Evolutionary conservation across 139 green algal genomes (phyloP).

Genomic region (Tetratostichococcus sp.): DNA sequence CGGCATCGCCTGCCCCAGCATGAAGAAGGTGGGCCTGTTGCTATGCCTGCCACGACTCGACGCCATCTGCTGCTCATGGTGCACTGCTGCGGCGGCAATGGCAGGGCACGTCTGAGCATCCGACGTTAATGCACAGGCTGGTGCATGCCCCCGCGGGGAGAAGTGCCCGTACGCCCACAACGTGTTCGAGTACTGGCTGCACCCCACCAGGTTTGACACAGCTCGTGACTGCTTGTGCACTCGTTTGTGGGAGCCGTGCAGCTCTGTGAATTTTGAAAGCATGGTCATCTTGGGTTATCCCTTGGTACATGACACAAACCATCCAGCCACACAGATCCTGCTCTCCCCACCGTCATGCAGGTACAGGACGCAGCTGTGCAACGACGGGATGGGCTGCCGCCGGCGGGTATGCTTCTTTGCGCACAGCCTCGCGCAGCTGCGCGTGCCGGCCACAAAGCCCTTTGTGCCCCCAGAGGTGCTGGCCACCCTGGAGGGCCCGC

Average conservation of each 20-base stretch:
- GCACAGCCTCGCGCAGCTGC: slow-evolving; percentile 72
- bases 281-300: too few relatives aligned
- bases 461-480: slow-evolving; percentile 50
- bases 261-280: too few relatives aligned
- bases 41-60: too few relatives aligned
- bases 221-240: too few relatives aligned
- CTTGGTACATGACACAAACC: too few relatives aligned
- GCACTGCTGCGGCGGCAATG: too few relatives aligned
- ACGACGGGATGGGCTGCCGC: slow-evolving; percentile 68
- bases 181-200: slow-evolving; percentile 92
- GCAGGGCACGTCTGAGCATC: too few relatives aligned
- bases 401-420: slow-evolving; percentile 95
- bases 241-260: too few relatives aligned
- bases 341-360: too few relatives aligned
- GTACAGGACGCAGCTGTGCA: slow-evolving; percentile 80
- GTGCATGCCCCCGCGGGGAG: slow-evolving; percentile 65
- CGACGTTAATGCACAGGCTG: slow-evolving; percentile 21
- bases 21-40: background rate
- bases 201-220: slow-evolving; percentile 62
- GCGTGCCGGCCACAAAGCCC: slow-evolving; percentile 48
- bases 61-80: too few relatives aligned
- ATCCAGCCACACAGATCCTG: too few relatives aligned
- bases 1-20: slow-evolving; percentile 1
- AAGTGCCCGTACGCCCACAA: slow-evolving; percentile 81
- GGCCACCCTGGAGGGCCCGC: slow-evolving; percentile 3